phyloP scores from a whole-genome alignment of 176 grass and related monocot species.

The Bromus sterilis region DNA sequence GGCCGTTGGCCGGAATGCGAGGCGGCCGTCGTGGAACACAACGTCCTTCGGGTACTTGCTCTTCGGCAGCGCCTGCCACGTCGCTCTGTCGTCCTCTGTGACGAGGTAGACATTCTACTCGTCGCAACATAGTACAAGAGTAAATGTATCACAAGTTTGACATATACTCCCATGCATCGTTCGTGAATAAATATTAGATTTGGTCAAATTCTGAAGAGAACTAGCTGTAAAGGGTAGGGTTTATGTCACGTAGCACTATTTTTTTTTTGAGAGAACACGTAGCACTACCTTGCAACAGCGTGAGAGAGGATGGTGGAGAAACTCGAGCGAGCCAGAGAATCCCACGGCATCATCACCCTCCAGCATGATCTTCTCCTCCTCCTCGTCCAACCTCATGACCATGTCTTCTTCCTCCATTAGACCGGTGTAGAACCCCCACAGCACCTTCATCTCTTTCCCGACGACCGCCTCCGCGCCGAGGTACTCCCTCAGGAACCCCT shows the following conservation, averaged over 20 bases:
- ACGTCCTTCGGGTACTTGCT: slow-evolving; percentile 32
- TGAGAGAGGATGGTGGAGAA: neutral
- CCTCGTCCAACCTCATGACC: neutral
- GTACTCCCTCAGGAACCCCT: slow-evolving; percentile 42
- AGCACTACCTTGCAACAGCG: slow-evolving; percentile 39
- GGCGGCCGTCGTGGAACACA: slow-evolving; percentile 61
- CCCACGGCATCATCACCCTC: neutral
- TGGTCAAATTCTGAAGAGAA: no score
- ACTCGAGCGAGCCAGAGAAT: slow-evolving; percentile 4
- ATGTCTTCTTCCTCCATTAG: slow-evolving; percentile 17
- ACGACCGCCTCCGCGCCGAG: slow-evolving; percentile 23
- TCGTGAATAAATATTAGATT: no score
- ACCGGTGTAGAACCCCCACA: slow-evolving; percentile 45
- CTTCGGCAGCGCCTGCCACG: slow-evolving; percentile 15
- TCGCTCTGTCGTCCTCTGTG: slow-evolving; percentile 20
- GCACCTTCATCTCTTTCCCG: slow-evolving; percentile 36
- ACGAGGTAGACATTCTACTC: slow-evolving; percentile 41
- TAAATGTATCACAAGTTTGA: neutral
- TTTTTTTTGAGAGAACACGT: no score
- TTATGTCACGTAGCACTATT: neutral
- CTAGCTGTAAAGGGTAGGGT: no score
- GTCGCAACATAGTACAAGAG: neutral
- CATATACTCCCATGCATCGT: no score
- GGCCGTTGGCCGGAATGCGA: slow-evolving; percentile 49
- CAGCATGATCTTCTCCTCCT: neutral